These are phyloP conservation scores for Phylloporus gajari DNA, from an alignment of 1,284 basidiomycete species.

Conservation along the genomic window DNA sequence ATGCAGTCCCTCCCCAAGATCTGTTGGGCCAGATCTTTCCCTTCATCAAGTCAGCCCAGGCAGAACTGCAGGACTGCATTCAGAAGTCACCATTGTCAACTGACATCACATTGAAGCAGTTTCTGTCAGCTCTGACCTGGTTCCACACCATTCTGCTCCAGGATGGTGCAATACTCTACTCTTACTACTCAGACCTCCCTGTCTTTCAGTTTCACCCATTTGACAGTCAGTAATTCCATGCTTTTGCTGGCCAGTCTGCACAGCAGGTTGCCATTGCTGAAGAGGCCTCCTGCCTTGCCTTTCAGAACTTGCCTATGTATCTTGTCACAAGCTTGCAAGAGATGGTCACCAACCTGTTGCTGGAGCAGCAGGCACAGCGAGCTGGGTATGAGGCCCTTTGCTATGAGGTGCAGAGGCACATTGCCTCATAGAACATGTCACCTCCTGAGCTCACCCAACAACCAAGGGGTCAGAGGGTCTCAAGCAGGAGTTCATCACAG, in stretches of 20 bases:
- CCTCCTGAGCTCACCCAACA: neutral
- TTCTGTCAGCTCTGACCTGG: neutral
- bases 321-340: constrained; percentile 17
- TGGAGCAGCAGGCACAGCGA: constrained; percentile 22
- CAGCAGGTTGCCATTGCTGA: constrained; percentile 27
- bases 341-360: constrained; percentile 14
- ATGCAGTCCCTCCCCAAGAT: too few species aligned
- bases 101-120: neutral
- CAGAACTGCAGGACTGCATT: neutral
- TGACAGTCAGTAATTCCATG: constrained; percentile 25
- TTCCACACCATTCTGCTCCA: constrained; percentile 35
- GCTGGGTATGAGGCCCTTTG: constrained; percentile 7
- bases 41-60: neutral
- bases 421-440: constrained; percentile 3
- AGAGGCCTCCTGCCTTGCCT: constrained; percentile 20
- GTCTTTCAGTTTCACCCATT: constrained; percentile 35
- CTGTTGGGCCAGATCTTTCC: neutral
- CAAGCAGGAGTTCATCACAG: neutral
- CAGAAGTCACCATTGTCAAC: neutral
- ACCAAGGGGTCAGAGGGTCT: neutral
- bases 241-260: constrained; percentile 27
- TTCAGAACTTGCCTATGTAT: constrained; percentile 27
- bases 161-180: constrained; percentile 39
- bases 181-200: constrained; percentile 21
- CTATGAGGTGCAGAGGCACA: constrained; percentile 8